Conservation (phyloP, 1,139 yeast species). For the Saccharomyces uvarum region DNA sequence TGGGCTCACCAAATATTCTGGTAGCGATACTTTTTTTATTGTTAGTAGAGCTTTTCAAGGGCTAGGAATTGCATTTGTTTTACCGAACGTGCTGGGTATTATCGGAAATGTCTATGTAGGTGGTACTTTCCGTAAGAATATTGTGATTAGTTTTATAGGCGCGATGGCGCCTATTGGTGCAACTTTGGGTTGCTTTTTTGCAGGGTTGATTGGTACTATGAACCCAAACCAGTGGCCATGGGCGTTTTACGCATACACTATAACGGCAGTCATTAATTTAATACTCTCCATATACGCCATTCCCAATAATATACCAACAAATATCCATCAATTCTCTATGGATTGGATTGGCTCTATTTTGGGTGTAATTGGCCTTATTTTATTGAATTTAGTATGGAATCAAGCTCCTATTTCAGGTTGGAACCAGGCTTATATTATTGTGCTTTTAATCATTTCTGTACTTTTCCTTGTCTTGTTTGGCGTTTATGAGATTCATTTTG, state of each 20-base stretch:
- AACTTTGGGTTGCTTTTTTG: conserved; percentile 41
- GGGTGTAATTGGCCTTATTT: conserved; percentile 43
- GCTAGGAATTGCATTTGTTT: conserved; percentile 44
- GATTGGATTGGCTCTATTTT: conserved; percentile 42
- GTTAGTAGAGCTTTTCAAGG: conserved; percentile 49
- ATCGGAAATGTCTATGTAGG: conserved; percentile 43
- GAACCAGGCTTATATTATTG: conserved; percentile 41
- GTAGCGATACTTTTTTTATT: conserved; percentile 42
- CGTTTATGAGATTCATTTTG: conserved; percentile 26
- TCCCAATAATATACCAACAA: conserved; percentile 33
- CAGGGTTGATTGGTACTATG: conserved; percentile 40
- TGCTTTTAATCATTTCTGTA: conserved; percentile 38
- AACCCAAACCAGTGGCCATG: conserved; percentile 42
- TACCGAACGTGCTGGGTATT: conserved; percentile 49
- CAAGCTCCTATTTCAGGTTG: conserved; percentile 51
- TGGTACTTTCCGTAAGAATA: conserved; percentile 41
- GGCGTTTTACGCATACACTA: conserved; percentile 43
- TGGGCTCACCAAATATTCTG: conserved; percentile 41
- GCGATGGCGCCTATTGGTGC: conserved; percentile 54
- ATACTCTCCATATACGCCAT: conserved; percentile 31
- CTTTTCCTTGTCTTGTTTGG: conserved; percentile 31
- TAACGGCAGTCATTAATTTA: conserved; percentile 33
- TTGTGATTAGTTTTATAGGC: conserved; percentile 46
- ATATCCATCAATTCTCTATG: conserved; percentile 26
- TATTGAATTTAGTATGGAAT: conserved; percentile 47